Evolutionary conservation across 805 yeast species (phyloP).

Genomic region (Yarrowia osloensis): DNA sequence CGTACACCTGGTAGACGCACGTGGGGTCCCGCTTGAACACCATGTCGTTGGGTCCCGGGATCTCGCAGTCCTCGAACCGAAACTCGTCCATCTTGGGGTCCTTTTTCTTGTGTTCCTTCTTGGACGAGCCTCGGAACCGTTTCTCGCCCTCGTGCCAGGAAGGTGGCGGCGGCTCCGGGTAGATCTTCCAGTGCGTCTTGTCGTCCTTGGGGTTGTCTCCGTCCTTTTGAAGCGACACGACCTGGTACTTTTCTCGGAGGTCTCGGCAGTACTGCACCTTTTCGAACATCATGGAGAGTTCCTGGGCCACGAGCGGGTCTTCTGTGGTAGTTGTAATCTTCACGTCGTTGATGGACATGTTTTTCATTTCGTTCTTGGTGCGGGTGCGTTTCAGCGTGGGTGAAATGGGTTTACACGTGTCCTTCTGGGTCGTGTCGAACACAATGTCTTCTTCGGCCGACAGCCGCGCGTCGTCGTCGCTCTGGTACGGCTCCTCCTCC

Average conservation of each 20-base stretch:
- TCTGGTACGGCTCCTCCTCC: conserved; percentile 21
- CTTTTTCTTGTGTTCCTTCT: conserved; percentile 38
- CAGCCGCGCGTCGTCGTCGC: conserved; percentile 6
- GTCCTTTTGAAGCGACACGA: conserved; percentile 69
- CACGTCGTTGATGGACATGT: conserved; percentile 29
- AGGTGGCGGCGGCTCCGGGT: conserved; percentile 94
- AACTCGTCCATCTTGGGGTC: conserved; percentile 40
- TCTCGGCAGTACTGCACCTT: conserved; percentile 57
- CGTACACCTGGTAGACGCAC: conserved; percentile 69
- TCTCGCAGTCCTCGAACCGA: conserved; percentile 49
- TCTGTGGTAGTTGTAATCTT: conserved; percentile 34
- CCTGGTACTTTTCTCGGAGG: conserved; percentile 74
- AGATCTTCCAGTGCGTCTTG: conserved; percentile 65
- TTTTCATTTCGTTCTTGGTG: conserved; percentile 4
- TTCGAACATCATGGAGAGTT: conserved; percentile 43
- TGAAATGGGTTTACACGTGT: conserved; percentile 17
- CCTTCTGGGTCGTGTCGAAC: conserved; percentile 8
- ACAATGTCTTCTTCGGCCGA: conserved; percentile 14
- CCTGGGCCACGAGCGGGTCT: conserved; percentile 42
- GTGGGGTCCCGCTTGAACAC: conserved; percentile 55
- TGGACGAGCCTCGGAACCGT: conserved; percentile 45
- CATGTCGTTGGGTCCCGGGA: conserved; percentile 55
- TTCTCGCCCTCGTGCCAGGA: conserved; percentile 69
- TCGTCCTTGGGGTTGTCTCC: conserved; percentile 82
- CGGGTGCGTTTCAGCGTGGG: conserved; percentile 26